phyloP scores from a whole-genome alignment of 805 yeast genomes.

The Yamadazyma sp. region DNA sequence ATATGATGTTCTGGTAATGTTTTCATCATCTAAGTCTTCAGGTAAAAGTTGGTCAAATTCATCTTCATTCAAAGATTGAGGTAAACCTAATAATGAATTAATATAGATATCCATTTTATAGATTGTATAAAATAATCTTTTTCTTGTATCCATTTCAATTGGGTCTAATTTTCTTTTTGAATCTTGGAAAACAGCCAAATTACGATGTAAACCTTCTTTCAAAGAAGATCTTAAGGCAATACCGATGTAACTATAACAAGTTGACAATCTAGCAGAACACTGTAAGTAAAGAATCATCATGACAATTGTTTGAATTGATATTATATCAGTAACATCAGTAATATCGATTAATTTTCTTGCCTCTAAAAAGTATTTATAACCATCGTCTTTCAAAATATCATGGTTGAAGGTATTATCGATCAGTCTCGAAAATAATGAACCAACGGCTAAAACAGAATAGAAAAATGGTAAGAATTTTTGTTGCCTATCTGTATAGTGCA shows the following conservation, averaged over 20 bases:
- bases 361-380: slow-evolving; percentile 74
- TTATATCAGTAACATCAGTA: slow-evolving; percentile 77
- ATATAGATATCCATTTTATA: slow-evolving; percentile 89
- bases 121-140: slow-evolving; percentile 84
- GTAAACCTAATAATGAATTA: slow-evolving; percentile 82
- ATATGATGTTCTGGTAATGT: slow-evolving; percentile 67
- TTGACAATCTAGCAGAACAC: slow-evolving; percentile 81
- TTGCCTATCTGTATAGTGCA: slow-evolving; percentile 67
- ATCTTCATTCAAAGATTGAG: slow-evolving; percentile 69
- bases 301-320: slow-evolving; percentile 80
- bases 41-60: slow-evolving; percentile 90
- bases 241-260: slow-evolving; percentile 88
- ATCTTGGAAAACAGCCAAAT: slow-evolving; percentile 45
- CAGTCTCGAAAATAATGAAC: slow-evolving; percentile 66
- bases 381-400: slow-evolving; percentile 63
- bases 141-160: slow-evolving; percentile 77
- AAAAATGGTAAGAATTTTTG: slow-evolving; percentile 74
- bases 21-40: slow-evolving; percentile 80
- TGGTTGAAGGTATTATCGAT: slow-evolving; percentile 20
- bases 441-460: slow-evolving; percentile 86
- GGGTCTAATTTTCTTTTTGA: slow-evolving; percentile 61
- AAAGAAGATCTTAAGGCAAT: slow-evolving; percentile 80
- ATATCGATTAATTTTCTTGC: slow-evolving; percentile 79
- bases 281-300: slow-evolving; percentile 84
- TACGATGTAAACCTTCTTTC: slow-evolving; percentile 79